Evolutionary conservation across 306 rosid genomes (phyloP), one percentile per base, ranked within the genome.

Genomic region (Notholithocarpus densiflorus): DNA sequence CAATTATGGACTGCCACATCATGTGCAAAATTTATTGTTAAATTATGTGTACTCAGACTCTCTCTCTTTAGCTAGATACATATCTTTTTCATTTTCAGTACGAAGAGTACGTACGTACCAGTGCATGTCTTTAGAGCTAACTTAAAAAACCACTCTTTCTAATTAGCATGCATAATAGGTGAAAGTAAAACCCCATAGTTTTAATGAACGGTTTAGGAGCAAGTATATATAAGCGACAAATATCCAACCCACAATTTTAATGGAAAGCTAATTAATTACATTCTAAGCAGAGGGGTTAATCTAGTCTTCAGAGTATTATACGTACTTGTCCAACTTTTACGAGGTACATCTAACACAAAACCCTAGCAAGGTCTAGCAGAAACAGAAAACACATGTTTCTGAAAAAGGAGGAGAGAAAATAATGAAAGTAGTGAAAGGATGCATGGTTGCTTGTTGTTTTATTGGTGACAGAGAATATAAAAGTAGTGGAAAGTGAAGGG

Each of bases 401-500:
- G 10, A 51, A n/a, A 74, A 17, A 20, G 9, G 23, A 26, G 71
- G 55, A 68, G 68, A 55, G 73, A 78, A 31, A 10, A 27, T 66
- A 65, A 78, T 15, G 73, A 53, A 73, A 37, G 75, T 73, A 18
- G 52, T 43, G 82, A 31, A 71, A 69, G 71, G 52, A 76, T 27
- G 73, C 77, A 19, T 34, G 53, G 48, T 68, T 62, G 76, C 56
- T 29, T 77, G 53, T 51, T 75, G 85, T 32, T 73, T 85, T 73
- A 57, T 82, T 77, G 45, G 66, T 69, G 72, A 56, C 56, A 54
- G 74, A 60, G 56, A 7, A 66, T n/a, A 40, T 40, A 40, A 8
- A 40, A 40, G 45, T 9, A 40, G 11, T 40, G 45, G 53, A 57
- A 26, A 60, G 37, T 8, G 52, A 68, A 53, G 60, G 20, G 61